Evolutionary conservation across 2,329 filamentous ascomycete species (phyloP), one percentile per base, ranked within the genome.

Genomic region (Fusarium sp.): DNA sequence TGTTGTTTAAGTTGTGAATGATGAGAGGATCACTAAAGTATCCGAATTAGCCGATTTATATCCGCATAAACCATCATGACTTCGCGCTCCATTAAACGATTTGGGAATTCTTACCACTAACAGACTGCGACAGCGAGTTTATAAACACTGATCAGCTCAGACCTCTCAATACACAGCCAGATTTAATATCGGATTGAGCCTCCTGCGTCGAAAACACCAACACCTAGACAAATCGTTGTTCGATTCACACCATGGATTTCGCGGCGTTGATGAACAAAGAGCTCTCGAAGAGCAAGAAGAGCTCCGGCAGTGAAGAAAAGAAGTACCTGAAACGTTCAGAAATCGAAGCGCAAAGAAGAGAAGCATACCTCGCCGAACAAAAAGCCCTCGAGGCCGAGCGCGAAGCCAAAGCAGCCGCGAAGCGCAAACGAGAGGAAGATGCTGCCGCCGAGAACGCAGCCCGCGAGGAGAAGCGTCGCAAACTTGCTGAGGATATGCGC

Each of bases 201-300:
- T 10, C 23, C 44, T 12, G 18, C 7, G 11, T 33, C 23, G 5
- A 44, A 32, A 42, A 42, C 10, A 56, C 17, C 37, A 23, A 27
- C 18, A 33, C 13, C 20, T 33, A 15, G 27, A 30, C 15, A 7
- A 58, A 58, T 40, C 53, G 27, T 18, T 13, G 8, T 50, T 42
- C 23, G 27, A 42, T 33, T 13, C 69, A 78, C 33, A 85, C 68
- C 73, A 99, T 99, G 96, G 95, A 99, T 82, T 99, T 99, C 85
- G 94, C 94, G 67, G 89, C 94, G 38, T 85, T 99, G 50, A 97
- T 99, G 93, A 90, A 93, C 77, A 92, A 94, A 79, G 94, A 97
- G 82, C 96, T 99, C 77, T 90, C 93, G 77, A 97, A 96, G 81
- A 87, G 91, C 74, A 93, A 93, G 81, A 83, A 87, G 59, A 73